Conservation (phyloP, 495 filamentous ascomycete genomes). For the Penicillium dipodomyicola region DNA sequence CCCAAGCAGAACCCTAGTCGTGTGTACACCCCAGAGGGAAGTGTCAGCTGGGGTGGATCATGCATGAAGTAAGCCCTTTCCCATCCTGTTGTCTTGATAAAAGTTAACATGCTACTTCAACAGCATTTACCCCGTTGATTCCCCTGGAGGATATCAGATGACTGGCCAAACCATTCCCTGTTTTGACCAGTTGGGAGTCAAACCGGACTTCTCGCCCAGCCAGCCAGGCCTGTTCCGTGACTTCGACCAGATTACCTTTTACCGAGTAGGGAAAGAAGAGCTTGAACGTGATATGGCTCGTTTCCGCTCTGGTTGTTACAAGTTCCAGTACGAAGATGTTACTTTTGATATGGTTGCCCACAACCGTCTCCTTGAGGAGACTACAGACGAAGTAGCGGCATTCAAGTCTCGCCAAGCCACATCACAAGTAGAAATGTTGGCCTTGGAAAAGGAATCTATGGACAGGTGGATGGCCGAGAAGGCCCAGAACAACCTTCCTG, state of each 20-base stretch:
- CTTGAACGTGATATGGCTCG: conserved; percentile 35
- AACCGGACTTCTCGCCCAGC: conserved; percentile 41
- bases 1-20: conserved; percentile 61
- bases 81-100: neutral
- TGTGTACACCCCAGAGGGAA: conserved; percentile 56
- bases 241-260: conserved; percentile 57
- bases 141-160: conserved; percentile 58
- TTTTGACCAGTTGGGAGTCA: conserved; percentile 53
- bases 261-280: conserved; percentile 50
- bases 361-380: conserved; percentile 42
- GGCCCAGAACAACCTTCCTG: conserved; percentile 38
- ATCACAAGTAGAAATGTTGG: conserved; percentile 48
- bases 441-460: conserved; percentile 42
- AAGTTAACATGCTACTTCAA: conserved; percentile 34
- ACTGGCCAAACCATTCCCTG: conserved; percentile 54
- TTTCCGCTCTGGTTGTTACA: conserved; percentile 48
- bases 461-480: conserved; percentile 50
- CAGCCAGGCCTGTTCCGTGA: conserved; percentile 57
- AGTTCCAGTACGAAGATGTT: conserved; percentile 46
- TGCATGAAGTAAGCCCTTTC: conserved; percentile 39
- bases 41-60: conserved; percentile 53
- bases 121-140: conserved; percentile 46
- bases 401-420: conserved; percentile 41
- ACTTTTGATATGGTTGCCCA: conserved; percentile 55
- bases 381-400: conserved; percentile 40